phyloP scores from a whole-genome alignment of 2,329 filamentous ascomycete species.

The Pleomassaria siparia region DNA sequence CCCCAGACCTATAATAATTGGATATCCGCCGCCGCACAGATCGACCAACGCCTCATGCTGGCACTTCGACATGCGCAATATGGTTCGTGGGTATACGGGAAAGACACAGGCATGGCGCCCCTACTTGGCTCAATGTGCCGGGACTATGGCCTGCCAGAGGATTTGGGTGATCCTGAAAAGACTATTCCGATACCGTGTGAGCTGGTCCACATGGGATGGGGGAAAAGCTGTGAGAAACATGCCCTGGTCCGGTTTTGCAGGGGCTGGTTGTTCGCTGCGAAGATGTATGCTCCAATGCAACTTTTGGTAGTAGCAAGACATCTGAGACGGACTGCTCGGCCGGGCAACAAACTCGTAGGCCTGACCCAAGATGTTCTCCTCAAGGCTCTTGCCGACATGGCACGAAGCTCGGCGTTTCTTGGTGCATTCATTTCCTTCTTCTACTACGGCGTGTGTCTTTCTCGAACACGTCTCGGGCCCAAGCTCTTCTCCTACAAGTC shows the following conservation, averaged over 20 bases:
- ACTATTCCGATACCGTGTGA: conserved; percentile 78
- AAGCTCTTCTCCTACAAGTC: conserved; percentile 60
- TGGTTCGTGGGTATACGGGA: conserved; percentile 69
- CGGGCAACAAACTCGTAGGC: conserved; percentile 18
- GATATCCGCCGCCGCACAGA: conserved; percentile 75
- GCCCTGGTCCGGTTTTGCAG: conserved; percentile 66
- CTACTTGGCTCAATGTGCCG: conserved; percentile 71
- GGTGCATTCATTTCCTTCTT: conserved; percentile 76
- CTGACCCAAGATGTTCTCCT: conserved; percentile 42
- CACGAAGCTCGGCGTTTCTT: conserved; percentile 75
- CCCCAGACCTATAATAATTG: conserved; percentile 77
- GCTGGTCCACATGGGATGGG: conserved; percentile 78
- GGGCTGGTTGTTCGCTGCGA: conserved; percentile 73
- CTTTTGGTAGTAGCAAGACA: conserved; percentile 42
- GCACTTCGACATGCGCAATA: conserved; percentile 68
- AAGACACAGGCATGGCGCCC: conserved; percentile 69
- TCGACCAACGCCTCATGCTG: conserved; percentile 73
- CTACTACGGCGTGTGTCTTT: conserved; percentile 82
- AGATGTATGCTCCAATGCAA: conserved; percentile 76
- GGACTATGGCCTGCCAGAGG: conserved; percentile 68
- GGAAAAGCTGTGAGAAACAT: conserved; percentile 73
- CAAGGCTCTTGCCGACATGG: conserved; percentile 60
- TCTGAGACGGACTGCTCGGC: conserved; percentile 8
- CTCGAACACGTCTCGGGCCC: conserved; percentile 73
- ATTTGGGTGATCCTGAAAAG: conserved; percentile 71